Evolutionary conservation across 2,329 filamentous ascomycete species (phyloP).

Genomic region (Thielaviopsis cerberus): DNA sequence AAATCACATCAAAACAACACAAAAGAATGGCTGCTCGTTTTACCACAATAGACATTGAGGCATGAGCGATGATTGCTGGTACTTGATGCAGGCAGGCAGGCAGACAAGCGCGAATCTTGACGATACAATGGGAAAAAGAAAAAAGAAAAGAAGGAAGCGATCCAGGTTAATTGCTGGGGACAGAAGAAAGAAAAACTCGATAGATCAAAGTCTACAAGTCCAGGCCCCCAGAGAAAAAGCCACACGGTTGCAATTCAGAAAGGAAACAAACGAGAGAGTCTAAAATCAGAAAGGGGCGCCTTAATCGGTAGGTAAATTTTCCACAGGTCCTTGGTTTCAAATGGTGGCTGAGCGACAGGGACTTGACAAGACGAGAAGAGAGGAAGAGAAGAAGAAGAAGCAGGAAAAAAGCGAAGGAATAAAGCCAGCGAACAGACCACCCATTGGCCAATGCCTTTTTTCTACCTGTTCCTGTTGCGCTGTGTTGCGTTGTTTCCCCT

Average conservation of each 20-base stretch:
- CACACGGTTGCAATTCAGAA: not conserved
- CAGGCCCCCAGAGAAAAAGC: conserved; percentile 5
- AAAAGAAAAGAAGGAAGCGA: conserved; percentile 4
- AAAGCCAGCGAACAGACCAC: not conserved
- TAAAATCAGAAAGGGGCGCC: conserved; percentile 12
- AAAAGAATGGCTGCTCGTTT: conserved; percentile 9
- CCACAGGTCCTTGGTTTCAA: conserved; percentile 10
- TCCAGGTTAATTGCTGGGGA: not conserved
- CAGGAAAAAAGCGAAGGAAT: not conserved
- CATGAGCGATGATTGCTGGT: conserved; percentile 5
- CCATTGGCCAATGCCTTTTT: not conserved
- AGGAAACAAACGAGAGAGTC: conserved; percentile 8
- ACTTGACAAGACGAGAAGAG: not conserved
- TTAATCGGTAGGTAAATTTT: conserved; percentile 2
- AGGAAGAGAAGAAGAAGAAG: not conserved
- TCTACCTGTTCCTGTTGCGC: not conserved
- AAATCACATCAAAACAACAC: not conserved
- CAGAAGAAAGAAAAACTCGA: not conserved
- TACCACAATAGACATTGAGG: not conserved
- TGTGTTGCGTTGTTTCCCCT: not conserved
- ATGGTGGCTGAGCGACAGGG: conserved; percentile 11
- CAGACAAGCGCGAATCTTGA: conserved; percentile 4
- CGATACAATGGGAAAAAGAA: conserved; percentile 6
- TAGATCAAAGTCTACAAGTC: not conserved
- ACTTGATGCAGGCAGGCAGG: conserved; percentile 1